Conservation (phyloP, 192 early-diverging fungal species). For the Backusella tuberculispora region DNA sequence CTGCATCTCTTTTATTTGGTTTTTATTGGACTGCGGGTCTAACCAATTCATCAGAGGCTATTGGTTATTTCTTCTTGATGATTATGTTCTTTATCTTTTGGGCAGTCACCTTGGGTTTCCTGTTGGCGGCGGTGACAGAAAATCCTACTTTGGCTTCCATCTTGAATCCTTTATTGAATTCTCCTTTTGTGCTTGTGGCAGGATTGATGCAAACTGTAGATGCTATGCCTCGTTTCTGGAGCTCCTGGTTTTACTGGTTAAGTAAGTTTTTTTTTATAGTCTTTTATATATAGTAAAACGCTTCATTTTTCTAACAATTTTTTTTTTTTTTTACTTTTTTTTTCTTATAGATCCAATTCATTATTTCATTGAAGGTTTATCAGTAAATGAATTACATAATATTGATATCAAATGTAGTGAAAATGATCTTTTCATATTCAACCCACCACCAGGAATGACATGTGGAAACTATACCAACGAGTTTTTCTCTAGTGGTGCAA, state of each 20-base stretch:
- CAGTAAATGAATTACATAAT: constrained; percentile 60
- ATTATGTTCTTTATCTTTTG: constrained; percentile 64
- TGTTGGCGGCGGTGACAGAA: constrained; percentile 64
- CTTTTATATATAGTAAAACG: not conserved
- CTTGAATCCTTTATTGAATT: constrained; percentile 69
- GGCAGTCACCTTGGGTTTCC: constrained; percentile 68
- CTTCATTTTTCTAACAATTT: not conserved
- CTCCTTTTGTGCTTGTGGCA: constrained; percentile 68
- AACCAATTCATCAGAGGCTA: constrained; percentile 49
- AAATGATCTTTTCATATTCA: constrained; percentile 57
- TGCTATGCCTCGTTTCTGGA: constrained; percentile 71
- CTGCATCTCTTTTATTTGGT: constrained; percentile 66
- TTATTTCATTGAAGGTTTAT: constrained; percentile 68
- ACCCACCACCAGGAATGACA: constrained; percentile 58
- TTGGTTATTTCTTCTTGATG: constrained; percentile 68
- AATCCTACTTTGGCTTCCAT: constrained; percentile 60
- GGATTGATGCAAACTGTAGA: constrained; percentile 68
- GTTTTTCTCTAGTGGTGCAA: constrained; percentile 18
- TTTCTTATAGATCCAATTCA: constrained; percentile 53
- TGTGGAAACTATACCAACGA: constrained; percentile 57
- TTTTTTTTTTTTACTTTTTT: not conserved
- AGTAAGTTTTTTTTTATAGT: constrained; percentile 2
- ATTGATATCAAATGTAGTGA: constrained; percentile 52
- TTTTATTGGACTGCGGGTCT: constrained; percentile 81
- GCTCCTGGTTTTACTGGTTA: constrained; percentile 71